Conservation (phyloP, 2,329 filamentous ascomycete genomes). For the Penicillium sp. region DNA sequence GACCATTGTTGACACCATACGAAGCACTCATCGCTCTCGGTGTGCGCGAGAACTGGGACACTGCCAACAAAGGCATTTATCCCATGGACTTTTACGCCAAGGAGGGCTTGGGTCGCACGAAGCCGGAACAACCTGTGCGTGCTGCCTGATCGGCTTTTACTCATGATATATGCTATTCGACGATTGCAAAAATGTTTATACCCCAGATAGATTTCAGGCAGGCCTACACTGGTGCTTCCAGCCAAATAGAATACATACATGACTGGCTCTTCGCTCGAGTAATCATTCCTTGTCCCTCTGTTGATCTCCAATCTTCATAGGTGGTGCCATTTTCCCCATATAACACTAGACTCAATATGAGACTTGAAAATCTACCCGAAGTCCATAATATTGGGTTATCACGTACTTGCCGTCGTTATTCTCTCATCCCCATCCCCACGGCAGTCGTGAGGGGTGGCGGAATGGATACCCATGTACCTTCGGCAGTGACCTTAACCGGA, state of each 20-base stretch:
- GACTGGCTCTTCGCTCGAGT: no score
- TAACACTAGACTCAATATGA: no score
- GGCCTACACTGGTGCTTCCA: conserved; percentile 8
- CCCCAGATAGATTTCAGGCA: conserved; percentile 12
- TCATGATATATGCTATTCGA: background rate
- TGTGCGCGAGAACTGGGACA: conserved; percentile 71
- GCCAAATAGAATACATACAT: background rate
- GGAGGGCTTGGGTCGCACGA: conserved; percentile 83
- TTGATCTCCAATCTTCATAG: background rate
- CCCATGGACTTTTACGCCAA: conserved; percentile 98
- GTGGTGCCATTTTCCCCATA: no score
- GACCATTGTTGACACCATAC: conserved; percentile 87
- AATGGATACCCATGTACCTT: background rate
- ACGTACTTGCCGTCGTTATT: conserved; percentile 46
- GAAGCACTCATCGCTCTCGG: conserved; percentile 91
- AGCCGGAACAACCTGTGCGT: conserved; percentile 33
- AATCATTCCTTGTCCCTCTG: background rate
- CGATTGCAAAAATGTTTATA: conserved; percentile 8
- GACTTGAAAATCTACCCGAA: no score
- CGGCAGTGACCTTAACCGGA: background rate
- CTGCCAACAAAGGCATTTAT: conserved; percentile 64
- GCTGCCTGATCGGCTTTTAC: conserved; percentile 15
- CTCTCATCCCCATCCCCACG: background rate
- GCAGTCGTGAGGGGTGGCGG: background rate
- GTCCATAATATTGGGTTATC: conserved; percentile 53